Evolutionary conservation across 164 flowering plant genomes (phyloP), one percentile per base, ranked within the genome.

Genomic region (Tetrastigma voinierianum): DNA sequence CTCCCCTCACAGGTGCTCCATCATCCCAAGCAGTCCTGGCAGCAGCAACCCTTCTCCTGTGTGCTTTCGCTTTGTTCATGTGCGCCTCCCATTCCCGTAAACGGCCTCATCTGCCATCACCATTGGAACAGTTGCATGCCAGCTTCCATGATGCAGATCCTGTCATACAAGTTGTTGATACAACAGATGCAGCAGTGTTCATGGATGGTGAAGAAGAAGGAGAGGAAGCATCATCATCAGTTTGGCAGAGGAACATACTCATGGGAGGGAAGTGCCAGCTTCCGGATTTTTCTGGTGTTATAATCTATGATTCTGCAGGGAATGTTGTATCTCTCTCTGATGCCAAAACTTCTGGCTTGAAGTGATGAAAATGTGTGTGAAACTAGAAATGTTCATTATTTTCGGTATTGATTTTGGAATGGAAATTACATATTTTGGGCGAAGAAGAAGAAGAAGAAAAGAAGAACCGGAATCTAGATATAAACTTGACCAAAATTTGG

Each of bases 241-340:
- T 93, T 9, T 93, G 96, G 97, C 81, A 82, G 72, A 90, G 84
- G 90, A 85, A 88, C 66, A 91, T 93, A 61, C 79, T 93, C 61
- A 89, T 89, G 98, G 98, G 98, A 7, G 93, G 82, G 15, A 90
- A 90, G 69, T 93, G 96, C 61, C 85, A 83, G 82, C 80, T 89
- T 8, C 98, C 97, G 0, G 96, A 87, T 64, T 93, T 82, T 59
- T 93, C 98, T 1, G 96, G 98, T 0, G 79, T 89, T 69, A 90
- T 93, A 13, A 71, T 85, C 2, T 93, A 93, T 60, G 91, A 93
- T 54, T 62, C 87, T 1, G 76, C 81, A 4, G 98, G 96, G 25
- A 82, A 84, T 43, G 62, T 85, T 2, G 77, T n/a, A n/a, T n/a
- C n/a, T n/a, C n/a, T 86, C 48, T 3, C 83, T 21, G 79, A 83